Evolutionary conservation across 1,284 basidiomycete genomes (phyloP).

Genomic region (Microbotryum silenes-acaulis): DNA sequence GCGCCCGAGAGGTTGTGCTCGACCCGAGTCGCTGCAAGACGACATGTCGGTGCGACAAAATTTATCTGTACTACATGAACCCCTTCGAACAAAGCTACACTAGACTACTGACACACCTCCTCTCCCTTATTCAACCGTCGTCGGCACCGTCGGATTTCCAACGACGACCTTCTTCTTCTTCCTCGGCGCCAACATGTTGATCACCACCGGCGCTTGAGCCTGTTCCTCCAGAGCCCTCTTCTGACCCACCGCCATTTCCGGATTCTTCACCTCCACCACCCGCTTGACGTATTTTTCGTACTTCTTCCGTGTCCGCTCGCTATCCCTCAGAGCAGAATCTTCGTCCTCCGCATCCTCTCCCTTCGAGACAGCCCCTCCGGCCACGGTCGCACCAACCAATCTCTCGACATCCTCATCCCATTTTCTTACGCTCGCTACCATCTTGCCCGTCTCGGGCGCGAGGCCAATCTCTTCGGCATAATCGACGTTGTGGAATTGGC

Average conservation of each 20-base stretch:
- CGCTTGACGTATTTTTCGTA: slow-evolving; percentile 3
- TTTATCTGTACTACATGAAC: no score
- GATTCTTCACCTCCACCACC: slow-evolving; percentile 11
- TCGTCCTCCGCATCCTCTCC: slow-evolving; percentile 3
- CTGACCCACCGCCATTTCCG: slow-evolving; percentile 1
- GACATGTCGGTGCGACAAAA: no score
- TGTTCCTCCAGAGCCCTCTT: not conserved
- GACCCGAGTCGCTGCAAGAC: no score
- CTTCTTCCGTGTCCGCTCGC: not conserved
- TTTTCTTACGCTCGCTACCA: not conserved
- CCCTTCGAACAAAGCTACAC: no score
- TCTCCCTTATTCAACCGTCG: no score
- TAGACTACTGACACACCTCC: no score
- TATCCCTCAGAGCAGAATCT: not conserved
- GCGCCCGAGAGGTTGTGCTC: no score
- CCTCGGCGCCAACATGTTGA: slow-evolving; percentile 31
- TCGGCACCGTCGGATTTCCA: no score
- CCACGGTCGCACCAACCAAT: not conserved
- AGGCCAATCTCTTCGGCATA: slow-evolving; percentile 12
- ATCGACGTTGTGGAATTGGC: slow-evolving; percentile 34
- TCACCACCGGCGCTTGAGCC: slow-evolving; percentile 10
- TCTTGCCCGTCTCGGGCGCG: not conserved
- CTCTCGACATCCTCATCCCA: slow-evolving; percentile 16
- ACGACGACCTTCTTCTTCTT: slow-evolving; percentile 29
- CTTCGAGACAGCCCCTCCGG: not conserved